Base-by-base conservation (phyloP, 2,329 filamentous ascomycete species). In the Arthroderma uncinatum region DNA sequence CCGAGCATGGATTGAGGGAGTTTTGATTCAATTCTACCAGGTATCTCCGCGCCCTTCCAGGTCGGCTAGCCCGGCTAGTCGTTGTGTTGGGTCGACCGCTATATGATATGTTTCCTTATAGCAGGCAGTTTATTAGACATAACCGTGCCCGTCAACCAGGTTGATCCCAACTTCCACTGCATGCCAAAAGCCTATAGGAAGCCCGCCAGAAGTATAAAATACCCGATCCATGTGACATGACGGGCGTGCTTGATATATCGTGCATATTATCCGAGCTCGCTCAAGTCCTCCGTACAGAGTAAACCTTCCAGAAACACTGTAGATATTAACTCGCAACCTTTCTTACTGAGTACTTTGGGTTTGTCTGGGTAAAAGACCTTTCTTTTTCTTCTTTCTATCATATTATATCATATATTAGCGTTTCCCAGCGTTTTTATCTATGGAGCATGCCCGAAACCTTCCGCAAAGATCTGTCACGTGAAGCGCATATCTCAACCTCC, bases 1-100 rank as follows among this genome's bases (percentile, higher is more conserved):
- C 56, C 48, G 2, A 58, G 42, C 39, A 21, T 61, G 42, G 55
- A 59, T 30, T 59, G 28, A 59, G 50, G 23, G 40, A n/a, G 48
- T 21, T 19, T 50, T 16, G n/a, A 34, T 19, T 21, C 39, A 19
- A 4, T 9, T 21, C 9, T 30, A 50, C 47, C 10, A 47, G 40
- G 40, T 47, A 47, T 47, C 40, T 28, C 40, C 19, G 40, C 40
- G 40, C 40, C 40, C 40, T 47, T 25, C 9, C 40, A 25, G 21
- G 21, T 47, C 40, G 40, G 40, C 40, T 47, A 47, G 40, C 19
- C 40, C 40, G 40, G 40, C 21, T 47, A 28, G 40, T 5, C 23
- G 19, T 9, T 19, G 10, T 42, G 7, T 42, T 47, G 40, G 40
- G 21, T 25, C 40, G 21, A 19, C 14, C 1, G 40, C 40, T 47